phyloP scores from a whole-genome alignment of 2,329 filamentous ascomycete genomes.

The Nannizziopsis barbatae region DNA sequence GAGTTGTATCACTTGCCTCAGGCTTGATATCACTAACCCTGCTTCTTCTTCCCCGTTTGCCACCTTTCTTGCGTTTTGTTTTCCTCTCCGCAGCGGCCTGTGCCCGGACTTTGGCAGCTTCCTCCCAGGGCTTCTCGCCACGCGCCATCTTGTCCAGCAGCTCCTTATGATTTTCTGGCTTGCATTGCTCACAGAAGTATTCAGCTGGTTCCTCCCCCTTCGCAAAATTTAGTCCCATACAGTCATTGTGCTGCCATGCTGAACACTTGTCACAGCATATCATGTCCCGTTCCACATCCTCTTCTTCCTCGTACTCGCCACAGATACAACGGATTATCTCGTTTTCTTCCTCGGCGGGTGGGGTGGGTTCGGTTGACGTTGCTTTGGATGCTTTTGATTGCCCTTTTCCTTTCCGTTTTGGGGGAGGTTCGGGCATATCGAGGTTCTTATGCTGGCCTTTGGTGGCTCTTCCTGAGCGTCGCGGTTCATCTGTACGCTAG shows the following conservation, averaged over 20 bases:
- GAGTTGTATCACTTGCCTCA: constrained; percentile 32
- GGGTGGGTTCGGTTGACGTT: constrained; percentile 38
- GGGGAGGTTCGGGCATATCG: constrained; percentile 55
- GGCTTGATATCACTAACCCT: constrained; percentile 52
- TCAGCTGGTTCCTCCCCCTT: constrained; percentile 64
- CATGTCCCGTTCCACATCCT: constrained; percentile 81
- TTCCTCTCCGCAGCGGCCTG: constrained; percentile 48
- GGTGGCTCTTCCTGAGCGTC: constrained; percentile 87
- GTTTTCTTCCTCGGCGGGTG: constrained; percentile 43
- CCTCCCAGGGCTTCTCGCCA: constrained; percentile 82
- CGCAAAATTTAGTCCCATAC: constrained; percentile 73
- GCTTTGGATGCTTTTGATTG: constrained; percentile 38
- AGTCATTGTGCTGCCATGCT: constrained; percentile 96
- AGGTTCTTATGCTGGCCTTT: constrained; percentile 94
- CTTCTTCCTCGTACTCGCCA: constrained; percentile 72
- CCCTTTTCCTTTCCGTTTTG: constrained; percentile 39
- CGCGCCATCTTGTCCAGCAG: constrained; percentile 65
- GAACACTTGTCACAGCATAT: constrained; percentile 88
- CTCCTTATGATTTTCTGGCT: constrained; percentile 69
- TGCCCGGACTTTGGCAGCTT: constrained; percentile 51
- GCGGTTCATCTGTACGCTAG: constrained; percentile 58
- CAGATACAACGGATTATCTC: constrained; percentile 90
- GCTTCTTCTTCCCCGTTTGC: constrained; percentile 48
- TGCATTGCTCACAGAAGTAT: constrained; percentile 89
- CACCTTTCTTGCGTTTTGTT: constrained; percentile 48